Base-by-base conservation (phyloP, 192 early-diverging fungal genomes). In the Phlyctochytrium bullatum region DNA sequence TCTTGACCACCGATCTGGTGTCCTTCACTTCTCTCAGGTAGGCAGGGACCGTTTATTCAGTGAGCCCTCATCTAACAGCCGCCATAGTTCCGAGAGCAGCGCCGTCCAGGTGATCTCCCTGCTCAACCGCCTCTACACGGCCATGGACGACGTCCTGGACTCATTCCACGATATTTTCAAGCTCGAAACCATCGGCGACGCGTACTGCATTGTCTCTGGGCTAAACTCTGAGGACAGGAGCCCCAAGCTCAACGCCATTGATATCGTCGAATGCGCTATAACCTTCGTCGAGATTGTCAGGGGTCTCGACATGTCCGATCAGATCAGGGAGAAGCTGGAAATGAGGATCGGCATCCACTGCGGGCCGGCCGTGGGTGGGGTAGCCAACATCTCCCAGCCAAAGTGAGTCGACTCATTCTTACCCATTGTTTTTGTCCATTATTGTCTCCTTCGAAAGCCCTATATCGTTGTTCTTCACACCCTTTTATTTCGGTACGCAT, bases 301-400 rank as follows among this genome's bases (percentile, higher is more conserved):
- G 36, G 69, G 66, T 23, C 53, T 80, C 20, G 79, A 80, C 58
- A 80, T 80, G 79, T 63, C 69, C 23, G 79, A 80, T 66, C 79
- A 80, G 66, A 62, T 77, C 35, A 35, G 58, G 50, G 56, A 57
- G 29, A 60, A 70, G 51, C 65, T 78, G 34, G 52, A 62, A 20
- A 75, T 81, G 63, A 71, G 80, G n/a, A 78, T 81, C 27, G 80
- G 80, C 23, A 65, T 81, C 33, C 80, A 81, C 68, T 66, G 69
- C 24, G 80, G 80, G 32, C 74, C 76, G 6, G 72, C 69, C 62
- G 76, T 81, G 23, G 76, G 73, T 4, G 80, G 80, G 31, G 77
- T 81, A 23, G 80, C 75, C 16, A 77, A 74, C 59, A 51, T 65
- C 32, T 71, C 65, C 23, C 77, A 78, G 76, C 80, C 80, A 52